Percentiles rank a stretch among this genome's conserved stretches.
Conservation (phyloP, 2,329 filamentous ascomycete genomes). For the Penicillium capsulatum region DNA sequence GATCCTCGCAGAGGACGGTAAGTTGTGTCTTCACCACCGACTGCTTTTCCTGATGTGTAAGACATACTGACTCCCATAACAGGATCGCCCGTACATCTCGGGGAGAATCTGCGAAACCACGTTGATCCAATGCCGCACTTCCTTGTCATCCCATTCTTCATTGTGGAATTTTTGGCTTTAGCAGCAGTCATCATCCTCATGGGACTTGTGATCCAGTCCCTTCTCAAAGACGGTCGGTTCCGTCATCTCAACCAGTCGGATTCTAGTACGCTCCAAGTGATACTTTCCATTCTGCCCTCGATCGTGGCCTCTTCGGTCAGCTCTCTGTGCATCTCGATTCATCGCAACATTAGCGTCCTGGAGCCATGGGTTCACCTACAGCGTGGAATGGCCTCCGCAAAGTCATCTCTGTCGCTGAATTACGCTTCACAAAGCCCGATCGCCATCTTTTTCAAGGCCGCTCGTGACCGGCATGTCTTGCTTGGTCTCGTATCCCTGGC, state of each 20-base stretch:
- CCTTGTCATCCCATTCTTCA: constrained; percentile 32
- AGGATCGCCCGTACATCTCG: constrained; percentile 22
- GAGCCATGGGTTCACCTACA: constrained; percentile 37
- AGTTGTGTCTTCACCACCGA: constrained; percentile 7
- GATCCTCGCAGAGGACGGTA: constrained; percentile 28
- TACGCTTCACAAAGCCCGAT: constrained; percentile 34
- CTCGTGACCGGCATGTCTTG: constrained; percentile 26
- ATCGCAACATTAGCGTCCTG: constrained; percentile 33
- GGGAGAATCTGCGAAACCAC: constrained; percentile 21
- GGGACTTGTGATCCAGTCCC: constrained; percentile 26
- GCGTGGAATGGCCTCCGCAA: constrained; percentile 26
- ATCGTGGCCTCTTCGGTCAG: constrained; percentile 32
- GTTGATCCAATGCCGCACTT: constrained; percentile 34
- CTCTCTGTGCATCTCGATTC: constrained; percentile 32
- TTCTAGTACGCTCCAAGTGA: constrained; percentile 30
- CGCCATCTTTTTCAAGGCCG: constrained; percentile 27
- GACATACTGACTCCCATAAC: too few species aligned
- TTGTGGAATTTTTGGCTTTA: constrained; percentile 32
- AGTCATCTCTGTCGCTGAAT: constrained; percentile 29
- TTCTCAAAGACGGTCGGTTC: constrained; percentile 28
- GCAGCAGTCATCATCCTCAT: constrained; percentile 31
- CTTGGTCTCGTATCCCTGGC: constrained; percentile 29
- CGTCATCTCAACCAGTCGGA: constrained; percentile 31
- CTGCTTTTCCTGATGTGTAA: too few species aligned
- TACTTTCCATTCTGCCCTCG: constrained; percentile 32